A percentile compares a stretch with the other conserved stretches of the same genome.
phyloP scores from a whole-genome alignment of 768 basidiomycete species.

The Hortiboletus flavorubellus region DNA sequence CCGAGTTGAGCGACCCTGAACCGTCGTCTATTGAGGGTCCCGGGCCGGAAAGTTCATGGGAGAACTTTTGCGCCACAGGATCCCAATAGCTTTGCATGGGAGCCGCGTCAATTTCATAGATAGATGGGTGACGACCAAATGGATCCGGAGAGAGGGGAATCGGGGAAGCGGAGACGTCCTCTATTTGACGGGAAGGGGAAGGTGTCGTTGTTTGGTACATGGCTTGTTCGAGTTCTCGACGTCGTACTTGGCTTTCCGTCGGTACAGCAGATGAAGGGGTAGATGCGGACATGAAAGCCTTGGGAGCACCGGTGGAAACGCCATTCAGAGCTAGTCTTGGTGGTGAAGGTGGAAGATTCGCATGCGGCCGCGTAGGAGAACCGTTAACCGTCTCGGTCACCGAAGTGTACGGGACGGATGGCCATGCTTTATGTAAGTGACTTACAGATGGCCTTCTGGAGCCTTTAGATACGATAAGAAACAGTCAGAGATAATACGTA shows the following conservation, averaged over 20 bases:
- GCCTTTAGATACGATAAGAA: slow-evolving; percentile 11
- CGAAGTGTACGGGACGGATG: slow-evolving; percentile 43
- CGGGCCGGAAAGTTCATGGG: slow-evolving; percentile 18
- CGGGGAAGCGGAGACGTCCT: slow-evolving; percentile 44
- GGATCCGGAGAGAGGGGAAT: slow-evolving; percentile 86
- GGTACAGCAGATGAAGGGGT: slow-evolving; percentile 28
- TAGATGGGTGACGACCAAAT: slow-evolving; percentile 68
- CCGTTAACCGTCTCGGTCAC: slow-evolving; percentile 23
- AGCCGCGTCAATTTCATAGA: slow-evolving; percentile 30
- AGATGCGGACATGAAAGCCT: slow-evolving; percentile 36
- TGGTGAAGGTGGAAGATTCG: slow-evolving; percentile 44
- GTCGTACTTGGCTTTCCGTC: slow-evolving; percentile 46
- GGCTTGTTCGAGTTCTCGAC: slow-evolving; percentile 49
- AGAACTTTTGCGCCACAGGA: slow-evolving; percentile 22
- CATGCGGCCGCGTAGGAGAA: slow-evolving; percentile 16
- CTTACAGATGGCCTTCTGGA: slow-evolving; percentile 8
- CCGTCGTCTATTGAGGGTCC: slow-evolving; percentile 23
- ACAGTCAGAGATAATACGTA: slow-evolving; percentile 16
- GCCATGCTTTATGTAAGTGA: slow-evolving; percentile 33
- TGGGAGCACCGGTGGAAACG: slow-evolving; percentile 58
- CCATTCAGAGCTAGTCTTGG: slow-evolving; percentile 69
- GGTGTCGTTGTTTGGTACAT: slow-evolving; percentile 43
- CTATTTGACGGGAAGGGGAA: slow-evolving; percentile 23
- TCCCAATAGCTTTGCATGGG: slow-evolving; percentile 47
- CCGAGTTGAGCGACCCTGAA: slow-evolving; percentile 17